Base-by-base conservation (phyloP, 345 rosid genomes). In the Dovyalis caffra region DNA sequence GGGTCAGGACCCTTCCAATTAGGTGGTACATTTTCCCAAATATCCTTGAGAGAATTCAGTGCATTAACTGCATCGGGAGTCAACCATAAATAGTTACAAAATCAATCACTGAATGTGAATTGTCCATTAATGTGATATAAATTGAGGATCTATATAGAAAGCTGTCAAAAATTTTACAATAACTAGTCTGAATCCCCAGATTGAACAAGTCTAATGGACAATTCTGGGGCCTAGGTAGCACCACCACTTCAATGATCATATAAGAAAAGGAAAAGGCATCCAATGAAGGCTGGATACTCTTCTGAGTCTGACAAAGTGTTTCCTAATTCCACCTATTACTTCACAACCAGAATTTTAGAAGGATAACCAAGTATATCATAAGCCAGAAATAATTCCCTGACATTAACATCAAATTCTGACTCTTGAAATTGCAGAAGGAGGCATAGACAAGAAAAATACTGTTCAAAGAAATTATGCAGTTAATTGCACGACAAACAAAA, bases 1-100 rank as follows among this genome's bases (percentile, higher is more conserved):
- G 98, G 98, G 79, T 94, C 97, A 26, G 65, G 0, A 4, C 90
- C 88, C 23, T 12, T 64, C 98, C 98, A 94, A 68, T 34, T 71
- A 37, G 91, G 80, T 32, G 97, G 98, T 38, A 49, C 16, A 29
- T 74, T 86, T 35, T 80, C 26, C 97, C 94, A 89, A n/a, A 8
- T 45, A 47, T 0, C 56, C 80, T 57, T 83, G 37, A 94, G 66
- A 65, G 86, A 74, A 2, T 28, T 71, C 79, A 94, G 70, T 5
- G 69, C 82, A 80, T 37, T 2, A 60, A 47, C 98, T 94, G 90
- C 87, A 73, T 64, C 77, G 49, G 16, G 10, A 51, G 6, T 26
- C 23, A 45, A 29, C 12, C 12, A 51, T 7, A 20, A 56, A 31
- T n/a, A n/a, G n/a, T n/a, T n/a, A 76, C 1, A 18, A 56, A 40